Conservation (phyloP, 106 monocot genomes). For the Acanthochlamys bracteata region DNA sequence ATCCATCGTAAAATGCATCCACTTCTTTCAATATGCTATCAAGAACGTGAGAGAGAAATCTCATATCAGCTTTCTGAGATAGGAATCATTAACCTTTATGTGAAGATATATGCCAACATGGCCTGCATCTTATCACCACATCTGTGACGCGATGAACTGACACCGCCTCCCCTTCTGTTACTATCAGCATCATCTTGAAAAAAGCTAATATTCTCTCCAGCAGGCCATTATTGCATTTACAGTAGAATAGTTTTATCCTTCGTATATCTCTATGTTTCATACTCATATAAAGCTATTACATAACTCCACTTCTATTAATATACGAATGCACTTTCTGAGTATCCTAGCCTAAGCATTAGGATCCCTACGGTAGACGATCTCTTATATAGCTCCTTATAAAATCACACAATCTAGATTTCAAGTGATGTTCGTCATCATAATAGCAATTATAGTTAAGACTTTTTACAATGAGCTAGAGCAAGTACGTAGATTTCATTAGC, state of each 20-base stretch:
- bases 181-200: not conserved
- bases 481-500: too few species aligned
- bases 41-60: not conserved
- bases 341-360: too few species aligned
- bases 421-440: too few species aligned
- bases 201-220: not conserved
- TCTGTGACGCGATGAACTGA: not conserved
- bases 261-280: not conserved
- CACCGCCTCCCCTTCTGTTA: not conserved
- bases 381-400: too few species aligned
- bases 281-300: too few species aligned
- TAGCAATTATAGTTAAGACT: too few species aligned
- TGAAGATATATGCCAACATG: not conserved
- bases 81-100: not conserved
- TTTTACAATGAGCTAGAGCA: too few species aligned
- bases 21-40: not conserved
- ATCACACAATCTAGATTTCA: too few species aligned
- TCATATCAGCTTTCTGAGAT: not conserved
- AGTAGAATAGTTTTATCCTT: not conserved
- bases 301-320: too few species aligned
- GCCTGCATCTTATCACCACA: not conserved
- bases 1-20: too few species aligned
- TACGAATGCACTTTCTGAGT: too few species aligned
- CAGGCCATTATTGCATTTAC: not conserved
- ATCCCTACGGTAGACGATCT: too few species aligned